Base-by-base conservation (phyloP, 306 rosid genomes). In the Cucurbita argyrosperma region DNA sequence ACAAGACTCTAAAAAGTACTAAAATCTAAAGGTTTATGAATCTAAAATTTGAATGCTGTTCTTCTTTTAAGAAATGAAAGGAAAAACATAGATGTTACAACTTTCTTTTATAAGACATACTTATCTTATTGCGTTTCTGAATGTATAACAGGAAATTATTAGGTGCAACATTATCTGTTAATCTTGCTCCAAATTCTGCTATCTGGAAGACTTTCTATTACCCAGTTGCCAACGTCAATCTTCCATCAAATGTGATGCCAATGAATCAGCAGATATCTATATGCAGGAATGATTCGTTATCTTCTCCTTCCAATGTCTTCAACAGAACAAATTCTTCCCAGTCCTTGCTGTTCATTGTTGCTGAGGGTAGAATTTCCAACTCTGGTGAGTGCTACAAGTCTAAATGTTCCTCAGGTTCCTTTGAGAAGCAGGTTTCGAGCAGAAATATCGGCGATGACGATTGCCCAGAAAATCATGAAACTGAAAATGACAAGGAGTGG, bases 401-500 rank as follows among this genome's bases (percentile, higher is more conserved):
- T 47, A 80, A 72, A 67, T 49, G 63, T 26, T 8, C 62, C 51
- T 52, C 73, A 60, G 80, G 60, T 77, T 70, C 79, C 64, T 74
- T 53, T 57, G 81, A 64, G 50, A 69, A 76, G 67, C 63, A 23
- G 53, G 76, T 11, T 30, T 68, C 75, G 51, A 80, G 50, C 42
- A 72, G 64, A 55, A 80, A 75, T 65, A 65, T 58, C 30, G 83
- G 23, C 23, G 52, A 18, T 62, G 46, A 39, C 39, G 80, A 78
- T 49, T 82, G 80, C 70, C 55, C 57, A 61, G 38, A 65, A 19
- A 58, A 74, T 77, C 67, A 63, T 43, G 35, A 62, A 19, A 61
- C 71, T 11, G 75, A 77, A 74, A 77, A 82, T 65, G 74, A 72
- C 1, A 88, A 82, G 82, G 98, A 94, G 80, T 80, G 76, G 83